Evolutionary conservation across 1,284 basidiomycete genomes (phyloP).

Genomic region (Trichosporon faecale): DNA sequence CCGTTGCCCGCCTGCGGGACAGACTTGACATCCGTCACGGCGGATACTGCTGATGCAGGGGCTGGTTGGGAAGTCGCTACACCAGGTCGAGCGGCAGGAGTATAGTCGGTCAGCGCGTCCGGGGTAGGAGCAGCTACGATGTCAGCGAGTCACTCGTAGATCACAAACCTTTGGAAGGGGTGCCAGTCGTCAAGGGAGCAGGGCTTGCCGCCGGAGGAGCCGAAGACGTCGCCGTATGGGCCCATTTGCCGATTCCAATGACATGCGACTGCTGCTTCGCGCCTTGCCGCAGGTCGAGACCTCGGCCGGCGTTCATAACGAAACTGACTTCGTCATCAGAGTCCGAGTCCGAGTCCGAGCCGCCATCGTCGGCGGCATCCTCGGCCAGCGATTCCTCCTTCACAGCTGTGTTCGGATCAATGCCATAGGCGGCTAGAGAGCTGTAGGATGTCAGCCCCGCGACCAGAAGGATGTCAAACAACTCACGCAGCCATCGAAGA

Average conservation of each 20-base stretch:
- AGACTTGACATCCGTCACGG: conserved; percentile 37
- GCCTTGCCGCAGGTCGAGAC: conserved; percentile 22
- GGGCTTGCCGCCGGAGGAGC: conserved; percentile 31
- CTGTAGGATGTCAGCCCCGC: conserved; percentile 22
- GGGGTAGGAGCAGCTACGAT: conserved; percentile 54
- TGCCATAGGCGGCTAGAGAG: conserved; percentile 47
- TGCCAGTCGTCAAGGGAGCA: neutral
- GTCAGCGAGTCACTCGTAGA: neutral
- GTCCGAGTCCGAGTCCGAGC: conserved; percentile 41
- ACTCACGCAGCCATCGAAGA: conserved; percentile 39
- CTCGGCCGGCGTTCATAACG: conserved; percentile 42
- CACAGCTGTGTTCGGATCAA: conserved; percentile 37
- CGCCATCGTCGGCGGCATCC: conserved; percentile 44
- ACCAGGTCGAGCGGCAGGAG: conserved; percentile 70
- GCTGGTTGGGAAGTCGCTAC: conserved; percentile 22
- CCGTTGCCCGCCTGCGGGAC: conserved; percentile 23
- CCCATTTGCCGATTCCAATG: conserved; percentile 50
- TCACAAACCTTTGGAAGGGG: conserved; percentile 31
- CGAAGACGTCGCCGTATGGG: conserved; percentile 41
- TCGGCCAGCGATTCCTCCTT: conserved; percentile 39
- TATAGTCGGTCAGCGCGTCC: conserved; percentile 83
- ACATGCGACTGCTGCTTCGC: conserved; percentile 35
- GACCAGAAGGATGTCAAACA: too few relatives aligned
- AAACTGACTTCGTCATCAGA: conserved; percentile 52
- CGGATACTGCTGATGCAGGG: conserved; percentile 25